Conservation (phyloP, 225 moss, liverwort and hornwort genomes). For the Anthoceros angustus region DNA sequence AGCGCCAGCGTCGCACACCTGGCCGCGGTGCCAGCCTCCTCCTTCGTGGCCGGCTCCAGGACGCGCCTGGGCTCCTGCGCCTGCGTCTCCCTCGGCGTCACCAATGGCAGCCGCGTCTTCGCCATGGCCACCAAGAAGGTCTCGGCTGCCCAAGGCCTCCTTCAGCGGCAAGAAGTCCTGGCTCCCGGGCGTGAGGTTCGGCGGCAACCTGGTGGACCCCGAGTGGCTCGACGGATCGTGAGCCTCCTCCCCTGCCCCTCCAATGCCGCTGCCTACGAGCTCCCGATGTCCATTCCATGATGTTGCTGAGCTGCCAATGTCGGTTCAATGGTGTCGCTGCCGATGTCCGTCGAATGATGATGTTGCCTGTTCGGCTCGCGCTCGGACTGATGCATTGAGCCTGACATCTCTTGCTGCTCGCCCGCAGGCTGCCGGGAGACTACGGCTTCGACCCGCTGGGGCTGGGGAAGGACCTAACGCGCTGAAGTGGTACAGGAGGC, state of each 20-base stretch:
- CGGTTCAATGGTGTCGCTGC: too few relatives aligned
- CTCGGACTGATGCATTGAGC: neutral
- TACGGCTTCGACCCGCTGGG: constrained; percentile 94
- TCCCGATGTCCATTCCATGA: too few relatives aligned
- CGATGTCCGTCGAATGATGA: too few relatives aligned
- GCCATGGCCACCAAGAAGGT: constrained; percentile 81
- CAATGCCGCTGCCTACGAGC: neutral
- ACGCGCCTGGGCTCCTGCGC: constrained; percentile 25
- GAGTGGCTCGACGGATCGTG: constrained; percentile 95
- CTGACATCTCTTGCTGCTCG: neutral
- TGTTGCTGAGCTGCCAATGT: too few relatives aligned
- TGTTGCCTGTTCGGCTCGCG: neutral
- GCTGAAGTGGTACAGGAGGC: constrained; percentile 97
- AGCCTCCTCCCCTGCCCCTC: constrained; percentile 9
- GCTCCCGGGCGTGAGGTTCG: constrained; percentile 54
- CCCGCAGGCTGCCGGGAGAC: constrained; percentile 72
- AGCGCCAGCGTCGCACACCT: constrained; percentile 1
- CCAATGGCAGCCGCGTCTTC: constrained; percentile 58
- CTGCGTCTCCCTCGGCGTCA: constrained; percentile 29
- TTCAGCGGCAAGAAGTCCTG: constrained; percentile 62
- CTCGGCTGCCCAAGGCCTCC: constrained; percentile 15
- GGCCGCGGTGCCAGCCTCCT: neutral
- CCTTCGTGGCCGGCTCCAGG: neutral
- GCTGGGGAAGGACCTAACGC: constrained; percentile 74
- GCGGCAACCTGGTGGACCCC: constrained; percentile 63